Evolutionary conservation across 257 asterid species (phyloP).

Genomic region (Paulownia fortunei): DNA sequence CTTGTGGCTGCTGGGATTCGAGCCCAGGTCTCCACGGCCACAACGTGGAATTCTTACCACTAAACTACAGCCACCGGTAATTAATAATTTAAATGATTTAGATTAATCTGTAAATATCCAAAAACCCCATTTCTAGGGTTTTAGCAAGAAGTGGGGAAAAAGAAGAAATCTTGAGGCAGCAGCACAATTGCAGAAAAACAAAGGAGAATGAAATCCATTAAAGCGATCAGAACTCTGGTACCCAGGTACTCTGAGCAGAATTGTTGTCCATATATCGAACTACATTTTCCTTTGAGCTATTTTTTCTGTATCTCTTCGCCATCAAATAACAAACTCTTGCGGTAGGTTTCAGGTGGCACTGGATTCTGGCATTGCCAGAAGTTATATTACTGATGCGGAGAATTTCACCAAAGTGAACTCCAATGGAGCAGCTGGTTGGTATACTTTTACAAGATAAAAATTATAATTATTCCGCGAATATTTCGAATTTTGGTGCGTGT

Average conservation of each 20-base stretch:
- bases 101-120: no score
- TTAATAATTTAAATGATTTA: no score
- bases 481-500: background rate
- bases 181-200: background rate
- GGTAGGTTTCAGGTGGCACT: constrained; percentile 40
- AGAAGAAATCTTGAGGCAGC: background rate
- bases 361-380: constrained; percentile 14
- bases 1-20: constrained; percentile 98
- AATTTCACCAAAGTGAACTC: constrained; percentile 17
- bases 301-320: background rate
- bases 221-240: background rate
- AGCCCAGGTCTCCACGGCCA: constrained; percentile 99
- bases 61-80: constrained; percentile 96
- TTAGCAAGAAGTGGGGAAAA: background rate
- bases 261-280: background rate
- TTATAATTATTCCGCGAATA: no score
- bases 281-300: no score
- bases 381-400: constrained; percentile 3
- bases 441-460: no score
- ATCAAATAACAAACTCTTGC: background rate
- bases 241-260: constrained; percentile 15
- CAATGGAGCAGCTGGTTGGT: constrained; percentile 28
- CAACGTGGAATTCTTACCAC: constrained; percentile 95
- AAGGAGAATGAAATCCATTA: constrained; percentile 25
- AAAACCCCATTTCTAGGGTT: constrained; percentile 24